These are phyloP conservation scores for Cajanus cajan DNA, from an alignment of 306 rosid species.

Conservation along the genomic window DNA sequence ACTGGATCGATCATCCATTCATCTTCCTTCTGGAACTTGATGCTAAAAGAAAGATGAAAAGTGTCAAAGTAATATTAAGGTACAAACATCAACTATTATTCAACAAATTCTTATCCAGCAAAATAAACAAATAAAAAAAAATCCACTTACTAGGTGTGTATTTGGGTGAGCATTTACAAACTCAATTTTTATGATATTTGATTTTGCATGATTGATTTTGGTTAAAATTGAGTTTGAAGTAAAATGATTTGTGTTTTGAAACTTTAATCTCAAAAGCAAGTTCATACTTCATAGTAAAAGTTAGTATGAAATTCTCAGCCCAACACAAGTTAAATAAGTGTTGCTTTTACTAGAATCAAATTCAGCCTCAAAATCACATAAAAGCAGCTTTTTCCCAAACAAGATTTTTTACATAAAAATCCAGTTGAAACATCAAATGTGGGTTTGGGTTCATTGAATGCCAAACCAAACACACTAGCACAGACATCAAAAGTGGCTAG, in stretches of 20 bases:
- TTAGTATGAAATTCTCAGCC: background rate
- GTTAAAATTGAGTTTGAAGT: too few relatives aligned
- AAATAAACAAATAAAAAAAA: background rate
- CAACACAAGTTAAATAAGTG: background rate
- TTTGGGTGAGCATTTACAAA: background rate
- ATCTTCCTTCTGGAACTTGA: conserved; percentile 68
- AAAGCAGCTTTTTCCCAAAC: background rate
- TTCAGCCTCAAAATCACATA: background rate
- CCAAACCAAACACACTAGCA: conserved; percentile 2
- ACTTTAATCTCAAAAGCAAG: background rate
- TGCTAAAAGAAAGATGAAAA: conserved; percentile 49
- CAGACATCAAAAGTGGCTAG: background rate
- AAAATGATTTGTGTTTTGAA: background rate
- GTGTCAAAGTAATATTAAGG: background rate
- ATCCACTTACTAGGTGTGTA: background rate
- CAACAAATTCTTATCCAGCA: background rate
- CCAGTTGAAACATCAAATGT: background rate
- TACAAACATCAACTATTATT: conserved; percentile 16
- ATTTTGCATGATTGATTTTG: background rate
- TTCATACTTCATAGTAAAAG: background rate
- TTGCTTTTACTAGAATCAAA: background rate
- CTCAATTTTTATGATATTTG: background rate
- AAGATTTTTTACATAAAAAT: background rate
- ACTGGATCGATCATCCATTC: conserved; percentile 93
- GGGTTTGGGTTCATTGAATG: background rate